Conservation (phyloP, 208 protist genomes). For the Trypanosoma platydactyli region DNA sequence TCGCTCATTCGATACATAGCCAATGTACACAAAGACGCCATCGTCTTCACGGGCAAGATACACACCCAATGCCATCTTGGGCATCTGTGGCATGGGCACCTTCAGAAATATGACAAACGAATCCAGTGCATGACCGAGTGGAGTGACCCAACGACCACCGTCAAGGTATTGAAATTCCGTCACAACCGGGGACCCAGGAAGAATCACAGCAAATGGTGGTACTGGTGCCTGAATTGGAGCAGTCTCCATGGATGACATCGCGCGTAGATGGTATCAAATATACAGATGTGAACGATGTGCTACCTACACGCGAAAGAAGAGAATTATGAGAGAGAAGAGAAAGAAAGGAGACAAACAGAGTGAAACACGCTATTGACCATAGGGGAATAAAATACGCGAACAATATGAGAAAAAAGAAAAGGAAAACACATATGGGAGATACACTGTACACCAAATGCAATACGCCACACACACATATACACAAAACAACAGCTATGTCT, state of each 20-base stretch:
- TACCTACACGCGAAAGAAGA: too few species aligned
- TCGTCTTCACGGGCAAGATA: slow-evolving; percentile 64
- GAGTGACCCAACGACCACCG: slow-evolving; percentile 44
- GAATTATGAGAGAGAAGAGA: too few species aligned
- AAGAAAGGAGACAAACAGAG: too few species aligned
- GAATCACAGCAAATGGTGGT: slow-evolving; percentile 54
- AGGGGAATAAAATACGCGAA: neutral
- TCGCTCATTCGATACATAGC: slow-evolving; percentile 45
- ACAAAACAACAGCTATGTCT: neutral
- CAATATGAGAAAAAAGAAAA: slow-evolving; percentile 3
- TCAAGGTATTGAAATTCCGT: slow-evolving; percentile 48
- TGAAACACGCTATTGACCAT: too few species aligned
- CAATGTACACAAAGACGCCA: slow-evolving; percentile 66
- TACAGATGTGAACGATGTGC: too few species aligned
- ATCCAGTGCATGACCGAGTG: slow-evolving; percentile 47
- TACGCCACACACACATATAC: neutral
- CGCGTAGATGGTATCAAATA: too few species aligned
- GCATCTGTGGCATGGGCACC: slow-evolving; percentile 38
- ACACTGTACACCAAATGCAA: neutral
- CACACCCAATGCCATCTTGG: slow-evolving; percentile 46
- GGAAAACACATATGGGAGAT: slow-evolving; percentile 7
- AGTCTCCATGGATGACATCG: neutral
- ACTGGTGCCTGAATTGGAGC: neutral
- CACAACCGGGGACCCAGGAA: slow-evolving; percentile 62
- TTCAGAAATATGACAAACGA: slow-evolving; percentile 77